phyloP scores from a whole-genome alignment of 2,329 filamentous ascomycete species.

The Epichloe gansuensis region DNA sequence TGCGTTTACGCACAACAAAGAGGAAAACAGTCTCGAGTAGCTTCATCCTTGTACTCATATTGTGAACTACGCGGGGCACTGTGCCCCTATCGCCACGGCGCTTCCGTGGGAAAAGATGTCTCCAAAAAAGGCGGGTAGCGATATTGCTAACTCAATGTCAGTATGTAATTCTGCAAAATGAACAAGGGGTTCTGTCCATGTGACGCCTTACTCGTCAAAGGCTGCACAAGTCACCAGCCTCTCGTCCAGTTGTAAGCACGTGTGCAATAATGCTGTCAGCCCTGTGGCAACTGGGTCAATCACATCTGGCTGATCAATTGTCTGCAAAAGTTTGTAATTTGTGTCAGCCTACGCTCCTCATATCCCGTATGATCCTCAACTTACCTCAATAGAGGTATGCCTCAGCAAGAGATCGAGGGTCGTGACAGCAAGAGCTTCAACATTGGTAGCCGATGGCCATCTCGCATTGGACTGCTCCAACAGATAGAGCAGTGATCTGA shows the following conservation, averaged over 20 bases:
- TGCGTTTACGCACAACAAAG: conserved; percentile 39
- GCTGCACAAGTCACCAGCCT: conserved; percentile 12
- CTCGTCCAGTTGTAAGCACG: conserved; percentile 19
- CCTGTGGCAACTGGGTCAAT: conserved; percentile 19
- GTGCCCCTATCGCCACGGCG: conserved; percentile 8
- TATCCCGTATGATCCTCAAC: conserved; percentile 5
- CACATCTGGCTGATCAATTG: conserved; percentile 15
- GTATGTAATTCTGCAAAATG: not conserved
- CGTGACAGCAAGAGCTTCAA: conserved; percentile 18
- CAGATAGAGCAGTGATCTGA: conserved; percentile 23
- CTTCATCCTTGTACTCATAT: conserved; percentile 41
- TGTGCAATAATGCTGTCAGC: conserved; percentile 17
- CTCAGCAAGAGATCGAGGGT: conserved; percentile 23
- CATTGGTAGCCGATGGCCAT: conserved; percentile 18
- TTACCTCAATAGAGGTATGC: conserved; percentile 30
- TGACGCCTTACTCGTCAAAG: conserved; percentile 16
- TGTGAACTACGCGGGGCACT: conserved; percentile 34
- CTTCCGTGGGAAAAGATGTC: conserved; percentile 49
- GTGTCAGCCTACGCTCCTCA: not conserved
- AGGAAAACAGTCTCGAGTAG: conserved; percentile 48
- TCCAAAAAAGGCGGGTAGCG: conserved; percentile 40
- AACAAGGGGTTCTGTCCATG: not conserved
- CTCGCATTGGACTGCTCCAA: not conserved
- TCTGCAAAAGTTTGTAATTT: conserved; percentile 7
- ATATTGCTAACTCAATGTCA: conserved; percentile 14